phyloP scores from a whole-genome alignment of 169 alveolate genomes.

The Neospora caninum region DNA sequence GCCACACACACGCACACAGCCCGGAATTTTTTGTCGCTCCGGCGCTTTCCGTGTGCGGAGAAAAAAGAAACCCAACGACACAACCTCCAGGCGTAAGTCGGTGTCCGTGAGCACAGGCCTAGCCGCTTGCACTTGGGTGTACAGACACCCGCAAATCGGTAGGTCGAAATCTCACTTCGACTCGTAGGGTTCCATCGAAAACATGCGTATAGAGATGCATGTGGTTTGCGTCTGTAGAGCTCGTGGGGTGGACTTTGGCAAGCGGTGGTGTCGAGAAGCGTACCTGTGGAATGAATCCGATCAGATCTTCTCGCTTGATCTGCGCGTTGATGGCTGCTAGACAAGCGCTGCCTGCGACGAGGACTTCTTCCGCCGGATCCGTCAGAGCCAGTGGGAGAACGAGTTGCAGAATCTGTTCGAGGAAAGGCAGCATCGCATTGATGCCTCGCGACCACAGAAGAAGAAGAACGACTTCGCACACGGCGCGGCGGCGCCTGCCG shows the following conservation, averaged over 20 bases:
- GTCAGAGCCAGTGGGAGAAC: constrained; percentile 34
- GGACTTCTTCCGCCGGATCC: constrained; percentile 29
- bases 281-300: constrained; percentile 27
- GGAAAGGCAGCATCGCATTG: background rate
- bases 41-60: too few relatives aligned
- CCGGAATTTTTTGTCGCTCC: too few relatives aligned
- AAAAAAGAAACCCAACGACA: too few relatives aligned
- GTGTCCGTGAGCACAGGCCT: too few relatives aligned
- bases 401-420: constrained; percentile 41
- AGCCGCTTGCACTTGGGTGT: too few relatives aligned
- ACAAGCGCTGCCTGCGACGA: constrained; percentile 6
- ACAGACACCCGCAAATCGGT: too few relatives aligned
- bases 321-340: background rate
- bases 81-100: too few relatives aligned
- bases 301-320: constrained; percentile 15
- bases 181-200: background rate
- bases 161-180: too few relatives aligned
- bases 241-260: too few relatives aligned
- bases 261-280: background rate
- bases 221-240: too few relatives aligned
- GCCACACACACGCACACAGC: background rate
- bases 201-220: background rate
- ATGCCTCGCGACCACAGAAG: constrained; percentile 27
- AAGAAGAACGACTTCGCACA: constrained; percentile 22
- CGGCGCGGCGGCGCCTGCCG: constrained; percentile 19